These are phyloP conservation scores for Fagopyrum tataricum DNA, from an alignment of 148 eudicot species.

Conservation along the genomic window DNA sequence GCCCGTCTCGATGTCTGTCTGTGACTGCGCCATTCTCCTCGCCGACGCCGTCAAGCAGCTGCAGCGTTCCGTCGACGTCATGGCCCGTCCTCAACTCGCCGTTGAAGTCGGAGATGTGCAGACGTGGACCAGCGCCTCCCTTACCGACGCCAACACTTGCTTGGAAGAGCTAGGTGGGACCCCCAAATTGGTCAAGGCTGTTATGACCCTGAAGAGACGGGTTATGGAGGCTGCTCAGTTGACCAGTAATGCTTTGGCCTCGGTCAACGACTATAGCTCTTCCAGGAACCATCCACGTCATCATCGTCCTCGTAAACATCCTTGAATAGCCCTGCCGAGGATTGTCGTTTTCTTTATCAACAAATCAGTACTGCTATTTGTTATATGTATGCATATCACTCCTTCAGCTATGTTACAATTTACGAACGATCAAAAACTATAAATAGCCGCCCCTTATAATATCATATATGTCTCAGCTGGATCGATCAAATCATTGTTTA, in stretches of 20 bases:
- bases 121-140: not conserved
- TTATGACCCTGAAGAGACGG: not conserved
- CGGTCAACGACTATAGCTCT: slow-evolving; percentile 4
- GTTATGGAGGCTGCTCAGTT: not conserved
- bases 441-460: too few species aligned
- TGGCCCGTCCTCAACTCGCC: not conserved
- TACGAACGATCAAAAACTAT: too few species aligned
- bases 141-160: slow-evolving; percentile 6
- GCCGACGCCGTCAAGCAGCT: slow-evolving; percentile 10
- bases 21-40: slow-evolving; percentile 3
- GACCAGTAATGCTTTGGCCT: not conserved
- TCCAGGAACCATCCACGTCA: not conserved
- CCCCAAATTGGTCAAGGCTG: not conserved
- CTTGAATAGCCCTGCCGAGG: not conserved
- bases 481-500: too few species aligned
- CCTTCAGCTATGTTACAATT: too few species aligned
- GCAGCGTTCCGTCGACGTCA: not conserved
- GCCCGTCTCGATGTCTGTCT: not conserved
- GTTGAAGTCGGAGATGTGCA: not conserved
- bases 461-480: too few species aligned
- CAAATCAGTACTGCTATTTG: too few species aligned
- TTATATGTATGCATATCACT: too few species aligned
- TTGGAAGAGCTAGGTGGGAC: not conserved
- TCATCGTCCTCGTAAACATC: not conserved
- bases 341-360: not conserved